These are phyloP conservation scores for Aegilops speltoides DNA, from an alignment of 176 grass and related monocot species.

Conservation along the genomic window DNA sequence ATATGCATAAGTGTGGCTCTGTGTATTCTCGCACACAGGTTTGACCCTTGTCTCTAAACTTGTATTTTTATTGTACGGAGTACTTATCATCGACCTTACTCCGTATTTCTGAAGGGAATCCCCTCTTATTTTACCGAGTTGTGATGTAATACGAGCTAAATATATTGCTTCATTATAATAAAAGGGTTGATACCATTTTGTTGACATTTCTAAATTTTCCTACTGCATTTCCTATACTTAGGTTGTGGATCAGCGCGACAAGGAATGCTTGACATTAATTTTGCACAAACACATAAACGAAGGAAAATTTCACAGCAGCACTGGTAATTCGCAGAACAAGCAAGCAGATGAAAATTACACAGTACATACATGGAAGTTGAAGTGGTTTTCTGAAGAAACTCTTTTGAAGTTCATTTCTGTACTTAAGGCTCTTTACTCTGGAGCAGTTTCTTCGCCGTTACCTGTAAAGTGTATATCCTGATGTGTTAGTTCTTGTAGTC, in stretches of 20 bases:
- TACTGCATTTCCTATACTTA: constrained; percentile 39
- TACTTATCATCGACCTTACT: background rate
- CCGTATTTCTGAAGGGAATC: background rate
- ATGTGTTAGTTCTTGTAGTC: constrained; percentile 45
- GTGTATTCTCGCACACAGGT: background rate
- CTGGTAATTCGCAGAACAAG: constrained; percentile 22
- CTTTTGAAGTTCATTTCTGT: constrained; percentile 80
- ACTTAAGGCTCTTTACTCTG: constrained; percentile 62
- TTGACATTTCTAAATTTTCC: background rate
- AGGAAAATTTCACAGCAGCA: constrained; percentile 6
- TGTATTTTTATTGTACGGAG: background rate
- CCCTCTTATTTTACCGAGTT: background rate
- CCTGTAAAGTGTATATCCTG: constrained; percentile 76
- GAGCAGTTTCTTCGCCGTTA: constrained; percentile 47
- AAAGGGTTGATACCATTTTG: background rate
- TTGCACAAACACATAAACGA: constrained; percentile 32
- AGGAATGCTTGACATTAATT: constrained; percentile 64
- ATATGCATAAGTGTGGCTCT: background rate
- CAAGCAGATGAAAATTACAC: constrained; percentile 38
- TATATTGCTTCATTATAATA: background rate
- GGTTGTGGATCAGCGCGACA: constrained; percentile 54
- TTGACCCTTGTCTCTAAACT: background rate
- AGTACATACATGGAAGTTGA: constrained; percentile 64
- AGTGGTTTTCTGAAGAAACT: constrained; percentile 76
- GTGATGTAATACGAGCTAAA: constrained; percentile 5